Evolutionary conservation across 2,329 filamentous ascomycete genomes (phyloP).

Genomic region (Curvularia hawaiiensis): DNA sequence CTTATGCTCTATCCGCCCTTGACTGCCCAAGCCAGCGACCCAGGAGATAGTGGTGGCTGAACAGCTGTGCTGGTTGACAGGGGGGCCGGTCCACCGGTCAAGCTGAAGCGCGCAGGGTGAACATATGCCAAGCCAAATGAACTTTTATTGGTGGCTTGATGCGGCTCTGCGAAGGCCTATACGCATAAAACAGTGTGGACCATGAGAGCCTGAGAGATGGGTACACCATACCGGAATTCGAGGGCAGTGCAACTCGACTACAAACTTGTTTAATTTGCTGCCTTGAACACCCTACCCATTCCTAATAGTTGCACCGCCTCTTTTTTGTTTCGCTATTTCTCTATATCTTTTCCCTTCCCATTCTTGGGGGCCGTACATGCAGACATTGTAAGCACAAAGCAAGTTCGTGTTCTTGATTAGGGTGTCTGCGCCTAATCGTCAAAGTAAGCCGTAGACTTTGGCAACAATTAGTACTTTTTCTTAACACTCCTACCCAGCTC

Average conservation of each 20-base stretch:
- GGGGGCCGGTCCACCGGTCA: conserved; percentile 37
- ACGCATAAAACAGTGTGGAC: conserved; percentile 39
- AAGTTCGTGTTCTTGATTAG: background rate
- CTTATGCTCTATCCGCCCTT: conserved; percentile 28
- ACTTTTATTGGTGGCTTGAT: conserved; percentile 26
- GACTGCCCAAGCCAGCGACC: conserved; percentile 31
- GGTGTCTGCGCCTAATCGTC: background rate
- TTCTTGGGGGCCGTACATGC: conserved; percentile 15
- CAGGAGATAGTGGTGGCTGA: conserved; percentile 37
- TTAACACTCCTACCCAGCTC: background rate
- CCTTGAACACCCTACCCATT: conserved; percentile 23
- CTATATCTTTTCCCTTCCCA: conserved; percentile 9
- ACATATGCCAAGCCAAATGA: conserved; percentile 10
- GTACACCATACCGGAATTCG: conserved; percentile 27
- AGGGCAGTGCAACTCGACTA: conserved; percentile 38
- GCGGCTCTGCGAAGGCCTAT: conserved; percentile 42
- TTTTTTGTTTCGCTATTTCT: conserved; percentile 25
- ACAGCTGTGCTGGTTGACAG: conserved; percentile 23
- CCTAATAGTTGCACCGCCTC: conserved; percentile 34
- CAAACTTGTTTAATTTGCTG: conserved; percentile 27
- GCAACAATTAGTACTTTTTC: background rate
- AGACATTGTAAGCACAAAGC: conserved; percentile 5
- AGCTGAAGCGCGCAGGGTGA: conserved; percentile 16
- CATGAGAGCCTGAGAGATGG: conserved; percentile 26
- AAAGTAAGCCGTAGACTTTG: conserved; percentile 1